Percentiles rank a stretch among this genome's conserved stretches.
Conservation (phyloP, 2,329 filamentous ascomycete genomes). For the Fusarium chaquense region DNA sequence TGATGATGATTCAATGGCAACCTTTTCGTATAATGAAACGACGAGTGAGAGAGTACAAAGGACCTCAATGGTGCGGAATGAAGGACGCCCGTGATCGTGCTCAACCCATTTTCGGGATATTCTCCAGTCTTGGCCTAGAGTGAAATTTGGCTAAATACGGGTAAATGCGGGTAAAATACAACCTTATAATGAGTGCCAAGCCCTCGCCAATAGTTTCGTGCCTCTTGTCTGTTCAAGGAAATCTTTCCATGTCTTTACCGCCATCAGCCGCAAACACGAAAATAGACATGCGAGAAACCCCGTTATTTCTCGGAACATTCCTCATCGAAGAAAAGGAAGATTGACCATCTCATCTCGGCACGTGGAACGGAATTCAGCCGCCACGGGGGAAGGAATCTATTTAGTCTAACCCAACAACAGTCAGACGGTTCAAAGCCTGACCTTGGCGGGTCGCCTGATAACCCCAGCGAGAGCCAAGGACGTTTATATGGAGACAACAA, state of each 20-base stretch:
- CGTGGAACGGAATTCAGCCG: conserved; percentile 7
- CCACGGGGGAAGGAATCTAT: not conserved
- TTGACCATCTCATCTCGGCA: not conserved
- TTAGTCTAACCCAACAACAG: not conserved
- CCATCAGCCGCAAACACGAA: not conserved
- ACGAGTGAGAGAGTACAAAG: not conserved
- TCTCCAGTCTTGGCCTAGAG: conserved; percentile 25
- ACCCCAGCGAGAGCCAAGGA: conserved; percentile 15
- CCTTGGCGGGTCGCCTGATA: conserved; percentile 13
- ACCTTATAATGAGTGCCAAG: conserved; percentile 29
- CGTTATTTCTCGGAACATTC: not conserved
- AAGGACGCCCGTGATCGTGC: not conserved
- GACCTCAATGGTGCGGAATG: not conserved
- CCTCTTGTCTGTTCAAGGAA: not conserved
- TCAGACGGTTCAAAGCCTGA: conserved; percentile 1
- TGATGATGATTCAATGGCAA: not conserved
- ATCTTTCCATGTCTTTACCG: not conserved
- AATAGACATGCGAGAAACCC: not conserved
- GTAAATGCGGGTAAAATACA: conserved; percentile 30
- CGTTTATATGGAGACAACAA: conserved; percentile 18
- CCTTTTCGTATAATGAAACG: not conserved
- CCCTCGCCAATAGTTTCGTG: not conserved
- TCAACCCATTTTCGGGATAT: conserved; percentile 3
- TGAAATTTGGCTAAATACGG: conserved; percentile 25
- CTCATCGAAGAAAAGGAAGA: not conserved